phyloP scores from a whole-genome alignment of 2,329 filamentous ascomycete species.

The Aureobasidium uvarum region DNA sequence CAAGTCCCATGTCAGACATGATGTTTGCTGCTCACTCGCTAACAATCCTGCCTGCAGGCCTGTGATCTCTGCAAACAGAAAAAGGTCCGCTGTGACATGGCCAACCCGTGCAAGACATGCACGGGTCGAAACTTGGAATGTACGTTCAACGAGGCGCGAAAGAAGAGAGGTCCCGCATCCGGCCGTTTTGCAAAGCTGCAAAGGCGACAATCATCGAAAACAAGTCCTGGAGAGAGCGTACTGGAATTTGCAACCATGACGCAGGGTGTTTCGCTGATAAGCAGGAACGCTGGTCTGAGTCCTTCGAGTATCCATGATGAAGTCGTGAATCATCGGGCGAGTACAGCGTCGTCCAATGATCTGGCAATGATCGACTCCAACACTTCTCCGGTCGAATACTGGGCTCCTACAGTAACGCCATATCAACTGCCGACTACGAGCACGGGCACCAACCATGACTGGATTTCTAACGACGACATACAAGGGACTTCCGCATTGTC shows the following conservation, averaged over 20 bases:
- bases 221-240: neutral
- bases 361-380: neutral
- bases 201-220: conserved; percentile 35
- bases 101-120: conserved; percentile 43
- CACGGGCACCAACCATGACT: neutral
- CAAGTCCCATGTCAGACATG: neutral
- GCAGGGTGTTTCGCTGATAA: neutral
- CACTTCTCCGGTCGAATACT: neutral
- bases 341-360: neutral
- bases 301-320: neutral
- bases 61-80: conserved; percentile 47
- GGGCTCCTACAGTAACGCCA: neutral
- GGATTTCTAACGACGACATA: neutral
- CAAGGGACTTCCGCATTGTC: neutral
- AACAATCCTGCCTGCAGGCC: conserved; percentile 27
- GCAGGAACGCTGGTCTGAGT: neutral
- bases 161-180: conserved; percentile 42
- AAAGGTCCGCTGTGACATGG: conserved; percentile 44
- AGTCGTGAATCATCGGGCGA: neutral
- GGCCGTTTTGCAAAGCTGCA: conserved; percentile 44
- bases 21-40: neutral
- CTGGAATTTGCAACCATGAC: neutral
- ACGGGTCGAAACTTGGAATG: conserved; percentile 43
- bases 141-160: conserved; percentile 45
- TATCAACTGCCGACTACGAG: neutral